Conservation (phyloP, 139 green algal genomes). For the Chlamydomonas sp. region DNA sequence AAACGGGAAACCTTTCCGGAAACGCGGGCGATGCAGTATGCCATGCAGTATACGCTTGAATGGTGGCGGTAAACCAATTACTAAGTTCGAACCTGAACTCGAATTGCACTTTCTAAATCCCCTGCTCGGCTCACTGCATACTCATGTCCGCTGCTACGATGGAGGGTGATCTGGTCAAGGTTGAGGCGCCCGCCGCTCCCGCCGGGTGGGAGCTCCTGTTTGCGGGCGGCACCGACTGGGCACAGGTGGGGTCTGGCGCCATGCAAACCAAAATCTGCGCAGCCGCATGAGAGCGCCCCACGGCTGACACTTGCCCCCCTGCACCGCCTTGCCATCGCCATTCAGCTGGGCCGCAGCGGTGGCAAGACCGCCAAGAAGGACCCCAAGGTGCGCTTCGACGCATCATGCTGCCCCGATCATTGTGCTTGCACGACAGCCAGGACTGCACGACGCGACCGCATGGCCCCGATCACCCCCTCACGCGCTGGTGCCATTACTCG, state of each 20-base stretch:
- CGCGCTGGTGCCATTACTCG: neutral
- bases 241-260: too few species aligned
- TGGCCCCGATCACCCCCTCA: neutral
- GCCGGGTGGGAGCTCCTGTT: conserved; percentile 60
- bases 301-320: neutral
- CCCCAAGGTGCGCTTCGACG: neutral
- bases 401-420: neutral
- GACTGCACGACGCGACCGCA: neutral
- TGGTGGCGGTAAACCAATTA: too few species aligned
- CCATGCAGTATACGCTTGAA: too few species aligned
- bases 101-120: too few species aligned
- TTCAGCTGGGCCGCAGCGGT: conserved; percentile 22
- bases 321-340: neutral
- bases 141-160: too few species aligned
- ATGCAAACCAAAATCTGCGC: too few species aligned
- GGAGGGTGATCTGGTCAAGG: too few species aligned
- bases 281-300: neutral
- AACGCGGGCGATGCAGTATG: too few species aligned
- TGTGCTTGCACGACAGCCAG: neutral
- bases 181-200: too few species aligned
- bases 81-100: too few species aligned
- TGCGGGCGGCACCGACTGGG: conserved; percentile 67
- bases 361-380: conserved; percentile 35
- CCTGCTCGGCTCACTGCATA: too few species aligned
- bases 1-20: too few species aligned